These are phyloP conservation scores for Boletus pseudo-olivaceus DNA, from an alignment of 768 basidiomycete genomes.

Conservation along the genomic window DNA sequence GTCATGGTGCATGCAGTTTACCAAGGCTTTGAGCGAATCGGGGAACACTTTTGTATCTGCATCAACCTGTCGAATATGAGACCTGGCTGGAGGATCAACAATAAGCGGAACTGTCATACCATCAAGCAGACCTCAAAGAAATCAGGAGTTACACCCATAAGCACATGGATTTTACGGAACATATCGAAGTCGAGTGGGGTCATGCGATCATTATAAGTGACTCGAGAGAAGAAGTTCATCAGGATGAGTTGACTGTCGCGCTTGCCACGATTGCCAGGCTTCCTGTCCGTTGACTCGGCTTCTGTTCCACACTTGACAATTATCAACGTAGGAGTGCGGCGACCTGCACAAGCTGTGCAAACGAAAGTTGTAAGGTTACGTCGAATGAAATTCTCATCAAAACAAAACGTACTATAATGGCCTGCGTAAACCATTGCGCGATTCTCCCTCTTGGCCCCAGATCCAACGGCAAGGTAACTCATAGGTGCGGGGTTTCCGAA, in stretches of 20 bases:
- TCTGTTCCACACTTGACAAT: conserved; percentile 97
- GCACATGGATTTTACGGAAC: conserved; percentile 91
- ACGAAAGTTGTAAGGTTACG: conserved; percentile 1
- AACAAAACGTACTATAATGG: conserved; percentile 83
- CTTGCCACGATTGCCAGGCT: conserved; percentile 97
- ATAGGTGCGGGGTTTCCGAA: conserved; percentile 96
- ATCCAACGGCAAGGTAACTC: conserved; percentile 88
- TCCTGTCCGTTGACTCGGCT: conserved; percentile 78
- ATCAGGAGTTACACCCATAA: conserved; percentile 99
- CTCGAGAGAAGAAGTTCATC: conserved; percentile 99
- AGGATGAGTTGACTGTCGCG: conserved; percentile 97
- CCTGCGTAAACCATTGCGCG: conserved; percentile 98
- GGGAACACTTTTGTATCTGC: conserved; percentile 97
- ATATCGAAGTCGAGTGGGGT: conserved; percentile 95
- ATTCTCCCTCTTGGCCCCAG: conserved; percentile 86
- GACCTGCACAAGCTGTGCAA: conserved; percentile 69
- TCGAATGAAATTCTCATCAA: not conserved
- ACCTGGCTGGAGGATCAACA: not conserved
- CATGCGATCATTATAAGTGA: conserved; percentile 99
- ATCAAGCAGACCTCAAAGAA: conserved; percentile 97
- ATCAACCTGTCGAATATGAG: conserved; percentile 68
- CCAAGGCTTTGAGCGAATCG: conserved; percentile 83
- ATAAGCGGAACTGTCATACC: conserved; percentile 50
- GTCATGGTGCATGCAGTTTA: conserved; percentile 99
- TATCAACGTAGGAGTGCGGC: conserved; percentile 90